Evolutionary conservation across 2,329 filamentous ascomycete species (phyloP), one percentile per base, ranked within the genome.

Genomic region (Coniosporium uncinatum): DNA sequence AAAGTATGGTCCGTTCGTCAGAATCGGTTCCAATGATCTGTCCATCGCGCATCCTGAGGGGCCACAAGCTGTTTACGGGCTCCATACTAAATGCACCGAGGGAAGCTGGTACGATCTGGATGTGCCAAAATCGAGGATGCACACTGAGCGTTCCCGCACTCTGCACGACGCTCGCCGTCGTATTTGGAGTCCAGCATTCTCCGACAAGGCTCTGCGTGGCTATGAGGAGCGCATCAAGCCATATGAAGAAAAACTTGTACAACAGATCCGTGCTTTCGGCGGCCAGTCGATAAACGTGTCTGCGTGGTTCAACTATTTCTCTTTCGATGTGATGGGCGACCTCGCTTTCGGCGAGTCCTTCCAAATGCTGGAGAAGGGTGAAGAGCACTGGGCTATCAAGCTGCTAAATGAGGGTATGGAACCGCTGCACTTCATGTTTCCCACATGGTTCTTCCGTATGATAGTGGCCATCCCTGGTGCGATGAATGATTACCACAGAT

Each of bases 121-220:
- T 13, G 37, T 37, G n/a, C 63, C 60, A 17, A 50, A 57, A 13
- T 45, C 48, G 1, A 64, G 64, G 0, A 48, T 74, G 43, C 62
- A 69, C 33, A 60, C 58, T 14, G 55, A 51, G 4, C 58, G 69
- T 4, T 56, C 66, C 36, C 53, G 52, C 34, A 42, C 44, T 14
- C 32, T 55, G 19, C 67, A 70, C 50, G 62, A 67, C 42, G 50
- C 53, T 6, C 54, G 67, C 19, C 55, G 66, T 6, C 52, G 61
- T 11, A 51, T 65, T 20, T 71, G 67, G 67, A 60, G 57, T 39
- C 47, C 52, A 8, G 67, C 58, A 1, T 70, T 70, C 47, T 62
- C 58, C 41, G 59, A 64, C 43, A 62, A 58, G 40, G 57, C 61
- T 4, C 42, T 70, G 18, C 56, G 64, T 3, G 62, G 60, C 4